Evolutionary conservation across 2,329 filamentous ascomycete genomes (phyloP).

Genomic region (Pyricularia pennisetigena): DNA sequence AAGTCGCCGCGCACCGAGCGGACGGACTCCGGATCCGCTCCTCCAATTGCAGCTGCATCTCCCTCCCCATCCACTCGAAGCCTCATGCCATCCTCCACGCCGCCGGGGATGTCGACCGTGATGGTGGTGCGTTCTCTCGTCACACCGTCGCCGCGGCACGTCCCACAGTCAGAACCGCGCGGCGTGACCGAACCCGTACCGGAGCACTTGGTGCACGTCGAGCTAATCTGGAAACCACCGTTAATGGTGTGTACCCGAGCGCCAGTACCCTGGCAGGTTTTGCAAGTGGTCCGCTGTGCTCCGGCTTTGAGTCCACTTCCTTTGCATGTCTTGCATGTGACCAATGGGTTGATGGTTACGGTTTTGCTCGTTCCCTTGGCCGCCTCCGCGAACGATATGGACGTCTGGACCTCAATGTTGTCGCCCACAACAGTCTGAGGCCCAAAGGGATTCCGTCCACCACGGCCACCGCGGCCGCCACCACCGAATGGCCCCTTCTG

Average conservation of each 20-base stretch:
- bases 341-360: conserved; percentile 75
- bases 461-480: conserved; percentile 35
- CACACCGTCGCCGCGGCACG: conserved; percentile 76
- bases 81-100: conserved; percentile 94
- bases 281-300: conserved; percentile 62
- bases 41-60: conserved; percentile 72
- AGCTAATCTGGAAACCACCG: conserved; percentile 92
- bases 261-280: conserved; percentile 76
- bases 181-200: conserved; percentile 71
- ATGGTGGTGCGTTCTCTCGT: conserved; percentile 75
- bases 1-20: conserved; percentile 74
- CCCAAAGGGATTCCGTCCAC: conserved; percentile 53
- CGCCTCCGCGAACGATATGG: conserved; percentile 91
- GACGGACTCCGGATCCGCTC: conserved; percentile 50
- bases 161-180: conserved; percentile 68
- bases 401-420: conserved; percentile 89
- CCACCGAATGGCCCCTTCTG: conserved; percentile 45
- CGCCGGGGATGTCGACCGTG: conserved; percentile 83
- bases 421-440: conserved; percentile 84
- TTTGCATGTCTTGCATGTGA: conserved; percentile 70
- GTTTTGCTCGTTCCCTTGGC: conserved; percentile 85
- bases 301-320: conserved; percentile 81
- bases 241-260: conserved; percentile 81
- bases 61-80: conserved; percentile 78
- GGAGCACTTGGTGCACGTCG: conserved; percentile 73